Base-by-base conservation (phyloP, 1,284 basidiomycete genomes). In the Apiotrichum sp. region DNA sequence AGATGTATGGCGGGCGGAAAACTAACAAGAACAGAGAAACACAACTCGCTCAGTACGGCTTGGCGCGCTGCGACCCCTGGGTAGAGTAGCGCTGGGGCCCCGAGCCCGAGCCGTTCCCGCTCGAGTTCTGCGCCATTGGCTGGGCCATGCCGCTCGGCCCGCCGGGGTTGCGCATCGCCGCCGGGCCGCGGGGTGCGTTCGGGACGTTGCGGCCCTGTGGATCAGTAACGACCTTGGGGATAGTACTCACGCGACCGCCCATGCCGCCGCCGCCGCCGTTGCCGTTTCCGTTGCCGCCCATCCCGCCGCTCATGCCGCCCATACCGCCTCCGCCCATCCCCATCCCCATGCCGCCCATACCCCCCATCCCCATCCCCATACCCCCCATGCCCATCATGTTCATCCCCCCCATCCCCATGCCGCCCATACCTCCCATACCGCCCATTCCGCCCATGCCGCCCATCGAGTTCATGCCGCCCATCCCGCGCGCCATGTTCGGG, bases 81-180 rank as follows among this genome's bases (percentile, higher is more conserved):
- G 73, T 76, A 22, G 72, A 73, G 56, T 76, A 74, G 48, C 89
- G 79, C 72, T 89, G 87, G 1, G 89, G 89, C 0, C 87, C 87
- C 38, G 86, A 61, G 36, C 62, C 62, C 33, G 83, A 78, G 43
- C 69, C 74, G 62, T 67, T 71, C 32, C 68, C 69, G 13, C 73
- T 71, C 63, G 79, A 74, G 14, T 77, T 78, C 76, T 78, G 78
- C 6, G 78, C 78, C 71, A 46, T 72, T 49, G 68, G 67, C 67
- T 66, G 67, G 70, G 50, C 65, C 65, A 74, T 73, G 22, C 66
- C 71, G 71, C 78, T 59, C 13, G 59, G 60, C n/a, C 62, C 64
- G 58, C 48, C 36, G 47, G 61, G 45, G 53, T 58, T 55, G 38
- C 76, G 68, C 77, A 78, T 78, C 14, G 77, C 77, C 5, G 77